Percentiles rank a stretch among this genome's conserved stretches.
Evolutionary conservation across 345 rosid species (phyloP).

Genomic region (Lumnitzera littorea): DNA sequence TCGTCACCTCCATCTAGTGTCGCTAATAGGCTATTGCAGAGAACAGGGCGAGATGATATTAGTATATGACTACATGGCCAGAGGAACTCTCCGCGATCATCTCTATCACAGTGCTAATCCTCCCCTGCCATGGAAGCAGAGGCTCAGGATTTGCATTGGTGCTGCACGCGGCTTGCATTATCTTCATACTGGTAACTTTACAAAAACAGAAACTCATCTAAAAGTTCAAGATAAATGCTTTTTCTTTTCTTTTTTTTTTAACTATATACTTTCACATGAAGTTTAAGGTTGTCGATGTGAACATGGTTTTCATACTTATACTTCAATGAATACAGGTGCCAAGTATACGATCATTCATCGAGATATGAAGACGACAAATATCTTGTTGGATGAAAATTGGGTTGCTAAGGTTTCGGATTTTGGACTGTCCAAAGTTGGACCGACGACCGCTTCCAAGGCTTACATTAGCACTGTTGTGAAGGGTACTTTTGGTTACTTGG

Average conservation of each 20-base stretch:
- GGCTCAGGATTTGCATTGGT: conserved; percentile 36
- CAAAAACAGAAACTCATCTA: no score
- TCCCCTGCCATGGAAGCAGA: conserved; percentile 30
- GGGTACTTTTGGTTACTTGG: conserved; percentile 26
- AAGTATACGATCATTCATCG: conserved; percentile 21
- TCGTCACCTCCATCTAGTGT: conserved; percentile 36
- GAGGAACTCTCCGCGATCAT: conserved; percentile 23
- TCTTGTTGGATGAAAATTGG: conserved; percentile 20
- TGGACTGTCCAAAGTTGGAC: conserved; percentile 20
- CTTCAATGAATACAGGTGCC: conserved; percentile 17
- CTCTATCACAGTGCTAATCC: conserved; percentile 19
- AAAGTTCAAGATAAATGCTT: no score
- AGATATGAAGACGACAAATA: conserved; percentile 19
- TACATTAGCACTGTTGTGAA: conserved; percentile 13
- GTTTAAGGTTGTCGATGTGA: background rate
- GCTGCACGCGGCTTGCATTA: conserved; percentile 39
- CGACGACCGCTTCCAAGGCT: conserved; percentile 5
- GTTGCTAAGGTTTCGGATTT: conserved; percentile 20
- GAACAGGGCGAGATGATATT: conserved; percentile 39
- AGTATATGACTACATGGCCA: conserved; percentile 31
- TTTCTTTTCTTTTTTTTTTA: no score
- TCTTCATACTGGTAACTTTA: conserved; percentile 24
- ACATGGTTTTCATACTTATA: background rate
- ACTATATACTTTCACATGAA: conserved; percentile 2
- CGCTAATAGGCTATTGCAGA: conserved; percentile 36